These are phyloP conservation scores for Aspergillus brunneoviolaceus DNA, from an alignment of 2,329 filamentous ascomycete genomes.

Conservation along the genomic window DNA sequence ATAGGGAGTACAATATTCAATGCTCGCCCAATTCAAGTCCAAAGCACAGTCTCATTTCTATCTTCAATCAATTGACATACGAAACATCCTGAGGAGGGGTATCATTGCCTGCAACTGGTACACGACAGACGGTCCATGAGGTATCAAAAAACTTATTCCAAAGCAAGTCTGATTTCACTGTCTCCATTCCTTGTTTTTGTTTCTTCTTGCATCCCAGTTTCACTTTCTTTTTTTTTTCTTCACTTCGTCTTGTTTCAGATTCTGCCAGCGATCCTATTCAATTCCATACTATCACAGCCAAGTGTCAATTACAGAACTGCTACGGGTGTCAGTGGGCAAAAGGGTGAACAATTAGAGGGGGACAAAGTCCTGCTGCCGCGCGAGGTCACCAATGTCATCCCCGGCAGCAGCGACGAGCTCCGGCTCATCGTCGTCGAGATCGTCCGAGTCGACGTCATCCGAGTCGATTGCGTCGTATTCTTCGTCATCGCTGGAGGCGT, in stretches of 20 bases:
- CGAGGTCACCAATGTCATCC: conserved; percentile 47
- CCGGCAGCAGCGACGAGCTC: conserved; percentile 35
- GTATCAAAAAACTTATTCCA: conserved; percentile 3
- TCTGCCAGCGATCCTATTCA: not conserved
- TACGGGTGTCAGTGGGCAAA: conserved; percentile 15
- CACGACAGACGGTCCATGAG: conserved; percentile 3
- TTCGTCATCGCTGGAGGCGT: conserved; percentile 77
- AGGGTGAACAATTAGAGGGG: conserved; percentile 38
- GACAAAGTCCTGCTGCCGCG: conserved; percentile 56
- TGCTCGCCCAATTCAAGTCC: not conserved
- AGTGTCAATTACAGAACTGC: conserved; percentile 13
- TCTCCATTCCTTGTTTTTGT: not conserved
- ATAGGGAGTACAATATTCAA: not conserved
- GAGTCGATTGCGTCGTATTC: conserved; percentile 63
- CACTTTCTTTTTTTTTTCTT: not conserved
- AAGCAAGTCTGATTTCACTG: not conserved
- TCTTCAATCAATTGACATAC: not conserved
- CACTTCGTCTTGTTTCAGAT: not conserved
- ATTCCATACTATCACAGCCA: conserved; percentile 6
- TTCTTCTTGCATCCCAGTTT: not conserved
- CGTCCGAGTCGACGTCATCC: conserved; percentile 72
- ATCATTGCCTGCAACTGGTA: conserved; percentile 11
- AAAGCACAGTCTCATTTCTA: not conserved
- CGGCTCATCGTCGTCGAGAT: conserved; percentile 45
- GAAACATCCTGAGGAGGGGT: not conserved